These are phyloP conservation scores for Hypomyces rosellus DNA, from an alignment of 2,329 filamentous ascomycete genomes.

Conservation along the genomic window DNA sequence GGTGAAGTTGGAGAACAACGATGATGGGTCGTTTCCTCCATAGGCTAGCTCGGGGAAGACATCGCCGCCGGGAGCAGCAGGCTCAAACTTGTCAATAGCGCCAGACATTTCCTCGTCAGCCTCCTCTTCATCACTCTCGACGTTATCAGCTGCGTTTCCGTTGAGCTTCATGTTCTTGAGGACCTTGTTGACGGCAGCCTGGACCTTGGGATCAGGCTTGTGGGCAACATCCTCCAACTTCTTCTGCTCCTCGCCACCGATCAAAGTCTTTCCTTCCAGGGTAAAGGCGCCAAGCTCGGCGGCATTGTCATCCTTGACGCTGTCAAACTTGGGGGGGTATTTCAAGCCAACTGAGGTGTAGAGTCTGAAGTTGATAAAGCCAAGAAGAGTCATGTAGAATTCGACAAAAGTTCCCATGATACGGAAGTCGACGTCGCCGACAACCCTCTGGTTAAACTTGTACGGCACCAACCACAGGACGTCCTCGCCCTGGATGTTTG, in stretches of 20 bases:
- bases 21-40: conserved; percentile 58
- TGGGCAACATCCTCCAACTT: conserved; percentile 42
- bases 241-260: conserved; percentile 47
- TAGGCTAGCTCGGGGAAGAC: conserved; percentile 71
- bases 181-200: conserved; percentile 62
- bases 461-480: conserved; percentile 97
- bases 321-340: conserved; percentile 92
- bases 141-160: conserved; percentile 29
- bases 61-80: conserved; percentile 77
- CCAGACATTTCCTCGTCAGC: conserved; percentile 47
- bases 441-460: conserved; percentile 91
- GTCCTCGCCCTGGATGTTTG: conserved; percentile 93
- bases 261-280: conserved; percentile 66
- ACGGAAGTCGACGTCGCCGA: conserved; percentile 91
- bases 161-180: conserved; percentile 40
- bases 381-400: conserved; percentile 93
- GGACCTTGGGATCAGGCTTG: conserved; percentile 54
- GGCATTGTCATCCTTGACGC: conserved; percentile 77
- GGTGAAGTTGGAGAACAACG: conserved; percentile 82
- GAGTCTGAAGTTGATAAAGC: conserved; percentile 92
- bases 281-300: conserved; percentile 89
- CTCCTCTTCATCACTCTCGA: conserved; percentile 35
- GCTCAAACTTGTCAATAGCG: conserved; percentile 86
- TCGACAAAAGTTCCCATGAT: conserved; percentile 99
- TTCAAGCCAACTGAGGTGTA: conserved; percentile 89